Conservation (phyloP, 371 early-diverging fungal species). For the Rhizomucor miehei region DNA sequence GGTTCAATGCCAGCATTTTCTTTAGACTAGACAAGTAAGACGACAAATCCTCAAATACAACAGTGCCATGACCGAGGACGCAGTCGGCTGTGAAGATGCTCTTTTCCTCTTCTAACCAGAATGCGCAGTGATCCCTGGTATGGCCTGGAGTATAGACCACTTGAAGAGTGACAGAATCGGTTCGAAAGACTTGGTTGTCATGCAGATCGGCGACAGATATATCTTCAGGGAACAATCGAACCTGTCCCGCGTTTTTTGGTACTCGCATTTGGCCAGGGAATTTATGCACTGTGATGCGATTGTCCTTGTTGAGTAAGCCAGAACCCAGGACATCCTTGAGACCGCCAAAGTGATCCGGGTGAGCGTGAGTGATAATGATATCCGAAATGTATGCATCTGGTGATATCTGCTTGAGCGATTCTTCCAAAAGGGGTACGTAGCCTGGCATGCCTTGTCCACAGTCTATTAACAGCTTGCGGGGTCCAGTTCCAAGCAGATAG, state of each 20-base stretch:
- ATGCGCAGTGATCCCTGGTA: slow-evolving; percentile 73
- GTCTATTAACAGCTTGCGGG: slow-evolving; percentile 71
- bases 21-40: slow-evolving; percentile 66
- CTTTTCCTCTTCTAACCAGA: slow-evolving; percentile 70
- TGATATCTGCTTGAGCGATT: slow-evolving; percentile 41
- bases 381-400: slow-evolving; percentile 58
- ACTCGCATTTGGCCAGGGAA: slow-evolving; percentile 3
- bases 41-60: slow-evolving; percentile 74
- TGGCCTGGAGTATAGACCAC: slow-evolving; percentile 86
- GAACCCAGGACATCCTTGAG: slow-evolving; percentile 46
- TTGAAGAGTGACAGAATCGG: slow-evolving; percentile 59
- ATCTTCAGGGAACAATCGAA: slow-evolving; percentile 26
- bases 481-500: slow-evolving; percentile 81
- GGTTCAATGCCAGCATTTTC: slow-evolving; percentile 34
- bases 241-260: neutral
- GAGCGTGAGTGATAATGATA: slow-evolving; percentile 85
- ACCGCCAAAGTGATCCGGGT: slow-evolving; percentile 82
- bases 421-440: slow-evolving; percentile 55
- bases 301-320: slow-evolving; percentile 8
- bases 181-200: slow-evolving; percentile 56
- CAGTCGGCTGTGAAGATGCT: slow-evolving; percentile 81
- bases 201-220: slow-evolving; percentile 22
- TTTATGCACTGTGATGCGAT: slow-evolving; percentile 32
- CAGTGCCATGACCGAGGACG: slow-evolving; percentile 81
- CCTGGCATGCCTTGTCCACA: slow-evolving; percentile 78